Conservation (phyloP, 768 basidiomycete genomes). For the Suillus variegatus region DNA sequence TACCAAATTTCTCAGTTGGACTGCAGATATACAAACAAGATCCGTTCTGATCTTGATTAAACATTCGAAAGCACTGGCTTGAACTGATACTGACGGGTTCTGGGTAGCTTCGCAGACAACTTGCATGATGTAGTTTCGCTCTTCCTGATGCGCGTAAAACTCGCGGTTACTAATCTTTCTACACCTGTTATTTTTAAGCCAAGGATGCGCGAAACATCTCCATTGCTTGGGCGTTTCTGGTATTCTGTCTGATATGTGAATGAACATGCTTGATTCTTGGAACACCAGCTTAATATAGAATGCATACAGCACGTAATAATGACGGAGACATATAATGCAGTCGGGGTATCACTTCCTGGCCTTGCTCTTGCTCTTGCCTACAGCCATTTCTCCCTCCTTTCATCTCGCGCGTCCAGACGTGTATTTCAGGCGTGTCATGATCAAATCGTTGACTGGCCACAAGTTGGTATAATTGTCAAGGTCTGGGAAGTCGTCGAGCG, state of each 20-base stretch:
- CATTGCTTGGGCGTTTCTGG: no score
- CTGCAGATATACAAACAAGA: background rate
- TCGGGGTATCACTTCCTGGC: background rate
- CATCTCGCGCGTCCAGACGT: background rate
- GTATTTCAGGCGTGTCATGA: conserved; percentile 7
- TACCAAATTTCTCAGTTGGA: background rate
- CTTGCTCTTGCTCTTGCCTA: background rate
- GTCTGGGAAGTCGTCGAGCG: conserved; percentile 2
- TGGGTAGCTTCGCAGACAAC: conserved; percentile 98
- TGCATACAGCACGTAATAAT: no score
- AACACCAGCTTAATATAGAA: no score
- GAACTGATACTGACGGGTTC: conserved; percentile 73
- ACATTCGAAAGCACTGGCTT: conserved; percentile 94
- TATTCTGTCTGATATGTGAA: no score
- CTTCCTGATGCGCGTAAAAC: conserved; percentile 59
- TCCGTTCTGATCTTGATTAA: conserved; percentile 91
- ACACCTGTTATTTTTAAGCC: no score
- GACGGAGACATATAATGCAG: background rate
- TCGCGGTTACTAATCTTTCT: no score
- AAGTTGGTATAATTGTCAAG: conserved; percentile 12
- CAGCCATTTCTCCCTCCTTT: conserved; percentile 5
- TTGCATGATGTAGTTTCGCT: conserved; percentile 99
- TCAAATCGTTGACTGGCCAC: conserved; percentile 11
- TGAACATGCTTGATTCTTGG: no score
- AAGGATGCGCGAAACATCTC: no score